A percentile compares a stretch with the other conserved stretches of the same genome.
phyloP scores from a whole-genome alignment of 2,329 filamentous ascomycete genomes.

The Cadophora sp. region DNA sequence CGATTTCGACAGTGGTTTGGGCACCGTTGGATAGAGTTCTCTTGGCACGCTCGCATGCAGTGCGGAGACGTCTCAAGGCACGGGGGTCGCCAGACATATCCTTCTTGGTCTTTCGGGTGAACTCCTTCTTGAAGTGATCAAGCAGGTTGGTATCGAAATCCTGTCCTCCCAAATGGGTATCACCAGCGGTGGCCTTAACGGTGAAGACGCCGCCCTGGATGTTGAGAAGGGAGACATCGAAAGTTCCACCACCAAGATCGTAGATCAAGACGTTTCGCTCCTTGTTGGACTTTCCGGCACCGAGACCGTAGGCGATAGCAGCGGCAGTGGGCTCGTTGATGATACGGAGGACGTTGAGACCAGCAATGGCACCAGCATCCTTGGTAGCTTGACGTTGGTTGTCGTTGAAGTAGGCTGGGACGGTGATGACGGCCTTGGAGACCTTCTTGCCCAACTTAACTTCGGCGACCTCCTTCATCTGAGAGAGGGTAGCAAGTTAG shows the following conservation, averaged over 20 bases:
- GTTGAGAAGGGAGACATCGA: conserved; percentile 99
- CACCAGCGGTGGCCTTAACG: conserved; percentile 97
- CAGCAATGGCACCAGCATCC: conserved; percentile 97
- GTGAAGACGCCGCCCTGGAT: conserved; percentile 99
- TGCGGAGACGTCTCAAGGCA: conserved; percentile 93
- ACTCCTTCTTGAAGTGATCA: conserved; percentile 97
- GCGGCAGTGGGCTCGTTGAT: conserved; percentile 99
- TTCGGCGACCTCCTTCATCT: conserved; percentile 99
- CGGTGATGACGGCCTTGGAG: conserved; percentile 98
- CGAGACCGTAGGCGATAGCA: conserved; percentile 97
- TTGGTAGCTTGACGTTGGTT: conserved; percentile 99
- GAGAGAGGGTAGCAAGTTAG: conserved; percentile 32
- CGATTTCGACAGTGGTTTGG: conserved; percentile 97
- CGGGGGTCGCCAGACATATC: conserved; percentile 75
- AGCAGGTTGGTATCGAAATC: conserved; percentile 97
- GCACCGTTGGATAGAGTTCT: conserved; percentile 97
- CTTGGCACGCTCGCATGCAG: conserved; percentile 99
- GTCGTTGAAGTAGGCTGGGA: conserved; percentile 99
- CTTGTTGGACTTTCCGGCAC: conserved; percentile 92
- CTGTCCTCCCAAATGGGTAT: conserved; percentile 94
- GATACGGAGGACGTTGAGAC: conserved; percentile 98
- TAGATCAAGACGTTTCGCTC: conserved; percentile 99
- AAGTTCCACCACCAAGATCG: conserved; percentile 99
- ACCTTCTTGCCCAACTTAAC: conserved; percentile 98
- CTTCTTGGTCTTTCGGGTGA: conserved; percentile 81